phyloP scores from a whole-genome alignment of 306 rosid species.

The Vachellia pachyceras region DNA sequence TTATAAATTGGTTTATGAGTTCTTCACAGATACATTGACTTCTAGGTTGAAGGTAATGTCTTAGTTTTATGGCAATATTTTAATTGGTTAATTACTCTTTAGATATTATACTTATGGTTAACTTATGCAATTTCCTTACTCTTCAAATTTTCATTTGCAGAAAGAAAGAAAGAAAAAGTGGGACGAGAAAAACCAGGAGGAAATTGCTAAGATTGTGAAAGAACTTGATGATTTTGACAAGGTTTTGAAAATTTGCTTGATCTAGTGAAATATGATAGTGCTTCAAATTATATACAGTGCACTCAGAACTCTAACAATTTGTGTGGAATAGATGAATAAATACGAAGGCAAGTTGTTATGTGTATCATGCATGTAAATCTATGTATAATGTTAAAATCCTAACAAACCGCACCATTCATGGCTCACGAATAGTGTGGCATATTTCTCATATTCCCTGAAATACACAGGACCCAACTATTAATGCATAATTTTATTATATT shows the following conservation, averaged over 20 bases:
- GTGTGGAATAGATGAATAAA: conserved; percentile 20
- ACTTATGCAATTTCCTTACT: conserved; percentile 18
- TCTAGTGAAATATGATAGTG: conserved; percentile 22
- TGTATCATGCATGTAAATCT: conserved; percentile 16
- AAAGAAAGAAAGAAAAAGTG: conserved; percentile 85
- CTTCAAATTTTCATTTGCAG: conserved; percentile 50
- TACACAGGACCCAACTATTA: not conserved
- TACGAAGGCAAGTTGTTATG: conserved; percentile 20
- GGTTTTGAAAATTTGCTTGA: conserved; percentile 56
- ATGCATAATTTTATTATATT: conserved; percentile 26
- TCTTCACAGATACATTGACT: conserved; percentile 73
- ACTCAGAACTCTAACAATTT: conserved; percentile 5
- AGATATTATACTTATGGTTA: conserved; percentile 26
- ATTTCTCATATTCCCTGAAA: not conserved
- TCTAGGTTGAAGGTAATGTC: conserved; percentile 83
- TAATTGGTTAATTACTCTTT: conserved; percentile 32
- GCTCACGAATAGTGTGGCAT: not conserved
- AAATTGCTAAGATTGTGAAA: conserved; percentile 82
- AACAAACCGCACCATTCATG: not conserved
- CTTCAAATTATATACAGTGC: conserved; percentile 16
- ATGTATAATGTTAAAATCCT: not conserved
- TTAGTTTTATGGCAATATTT: conserved; percentile 36
- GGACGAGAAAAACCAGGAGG: conserved; percentile 92
- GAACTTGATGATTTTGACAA: conserved; percentile 86
- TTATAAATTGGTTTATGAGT: conserved; percentile 81